These are phyloP conservation scores for Paramyrothecium roridum DNA, from an alignment of 2,329 filamentous ascomycete species.

Conservation along the genomic window DNA sequence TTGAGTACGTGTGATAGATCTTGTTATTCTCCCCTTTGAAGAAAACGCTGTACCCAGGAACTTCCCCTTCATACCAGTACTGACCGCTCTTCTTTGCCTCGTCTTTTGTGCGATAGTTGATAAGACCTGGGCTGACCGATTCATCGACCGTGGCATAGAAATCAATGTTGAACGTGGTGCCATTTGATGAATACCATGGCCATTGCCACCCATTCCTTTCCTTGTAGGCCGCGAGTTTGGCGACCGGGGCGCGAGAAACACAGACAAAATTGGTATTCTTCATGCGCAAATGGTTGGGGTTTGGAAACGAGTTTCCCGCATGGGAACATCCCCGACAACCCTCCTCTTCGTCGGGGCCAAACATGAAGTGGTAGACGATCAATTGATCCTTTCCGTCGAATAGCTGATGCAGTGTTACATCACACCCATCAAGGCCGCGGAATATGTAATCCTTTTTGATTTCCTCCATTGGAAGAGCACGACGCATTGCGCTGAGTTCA, in stretches of 20 bases:
- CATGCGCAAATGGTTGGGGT: conserved; percentile 30
- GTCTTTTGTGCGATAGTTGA: conserved; percentile 20
- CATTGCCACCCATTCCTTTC: conserved; percentile 35
- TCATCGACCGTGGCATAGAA: conserved; percentile 32
- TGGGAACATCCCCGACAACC: conserved; percentile 37
- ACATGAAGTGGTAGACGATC: conserved; percentile 46
- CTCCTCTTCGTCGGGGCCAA: conserved; percentile 25
- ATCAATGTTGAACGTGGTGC: conserved; percentile 35
- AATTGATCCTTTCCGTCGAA: conserved; percentile 31
- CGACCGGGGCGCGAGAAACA: conserved; percentile 33
- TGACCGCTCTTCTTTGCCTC: conserved; percentile 22
- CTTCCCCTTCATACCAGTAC: conserved; percentile 24
- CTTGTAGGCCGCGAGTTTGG: conserved; percentile 32
- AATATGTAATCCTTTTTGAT: conserved; percentile 33
- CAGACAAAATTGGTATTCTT: conserved; percentile 34
- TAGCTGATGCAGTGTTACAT: conserved; percentile 22
- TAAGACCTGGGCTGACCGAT: conserved; percentile 16
- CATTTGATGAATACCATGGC: conserved; percentile 34
- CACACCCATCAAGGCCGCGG: conserved; percentile 20
- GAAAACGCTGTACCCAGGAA: conserved; percentile 34
- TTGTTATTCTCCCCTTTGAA: conserved; percentile 17
- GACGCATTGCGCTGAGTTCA: conserved; percentile 24
- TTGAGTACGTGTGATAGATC: not conserved
- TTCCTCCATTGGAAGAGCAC: conserved; percentile 36
- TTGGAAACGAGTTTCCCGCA: conserved; percentile 33